These are phyloP conservation scores for Aureobasidium sp. DNA, from an alignment of 2,329 filamentous ascomycete species.

Conservation along the genomic window DNA sequence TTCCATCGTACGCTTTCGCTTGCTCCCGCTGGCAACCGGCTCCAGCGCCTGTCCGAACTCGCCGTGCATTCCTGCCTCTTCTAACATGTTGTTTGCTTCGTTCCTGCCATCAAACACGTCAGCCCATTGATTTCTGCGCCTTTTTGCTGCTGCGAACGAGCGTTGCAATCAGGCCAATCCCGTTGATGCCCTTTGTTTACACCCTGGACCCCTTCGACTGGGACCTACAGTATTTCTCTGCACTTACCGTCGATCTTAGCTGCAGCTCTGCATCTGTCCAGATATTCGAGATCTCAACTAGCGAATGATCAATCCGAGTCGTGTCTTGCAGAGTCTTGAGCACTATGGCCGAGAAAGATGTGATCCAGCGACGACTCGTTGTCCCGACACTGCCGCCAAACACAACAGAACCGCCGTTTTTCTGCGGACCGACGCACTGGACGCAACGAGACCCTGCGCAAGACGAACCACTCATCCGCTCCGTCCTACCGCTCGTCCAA, in stretches of 20 bases:
- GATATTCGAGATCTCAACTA: background rate
- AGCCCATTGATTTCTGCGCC: background rate
- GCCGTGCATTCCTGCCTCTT: conserved; percentile 8
- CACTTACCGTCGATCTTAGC: background rate
- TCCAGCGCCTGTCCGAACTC: background rate
- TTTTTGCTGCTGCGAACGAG: background rate
- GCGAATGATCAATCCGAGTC: background rate
- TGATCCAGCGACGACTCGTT: background rate
- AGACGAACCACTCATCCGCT: background rate
- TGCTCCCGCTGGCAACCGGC: background rate
- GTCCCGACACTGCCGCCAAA: background rate
- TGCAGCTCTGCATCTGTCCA: background rate
- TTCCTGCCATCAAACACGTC: background rate
- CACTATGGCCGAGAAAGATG: background rate
- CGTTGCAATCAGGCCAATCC: conserved; percentile 6
- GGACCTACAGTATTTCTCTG: background rate
- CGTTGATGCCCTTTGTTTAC: background rate
- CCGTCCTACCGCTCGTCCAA: background rate
- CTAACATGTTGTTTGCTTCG: conserved; percentile 3
- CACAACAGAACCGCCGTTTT: conserved; percentile 10
- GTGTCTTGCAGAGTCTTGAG: background rate
- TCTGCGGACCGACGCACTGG: background rate
- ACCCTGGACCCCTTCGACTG: background rate
- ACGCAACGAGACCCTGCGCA: background rate
- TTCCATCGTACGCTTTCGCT: conserved; percentile 13